These are phyloP conservation scores for Pouteria campechiana DNA, from an alignment of 179 eudicot genomes.

Conservation along the genomic window DNA sequence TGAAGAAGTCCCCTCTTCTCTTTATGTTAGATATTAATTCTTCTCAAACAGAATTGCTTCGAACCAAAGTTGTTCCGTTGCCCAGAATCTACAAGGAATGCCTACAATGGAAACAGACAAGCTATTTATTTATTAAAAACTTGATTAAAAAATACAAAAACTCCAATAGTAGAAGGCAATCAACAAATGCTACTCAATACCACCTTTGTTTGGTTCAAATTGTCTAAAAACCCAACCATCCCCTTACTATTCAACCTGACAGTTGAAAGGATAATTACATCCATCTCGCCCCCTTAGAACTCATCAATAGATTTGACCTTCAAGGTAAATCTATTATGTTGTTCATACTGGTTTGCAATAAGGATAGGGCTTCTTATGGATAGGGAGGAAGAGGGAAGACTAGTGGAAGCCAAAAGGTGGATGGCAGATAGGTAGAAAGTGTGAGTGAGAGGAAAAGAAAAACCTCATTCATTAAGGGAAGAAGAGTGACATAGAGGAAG, in stretches of 20 bases:
- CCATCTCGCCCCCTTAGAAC: conserved; percentile 39
- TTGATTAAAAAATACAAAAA: too few relatives aligned
- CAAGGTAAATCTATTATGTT: conserved; percentile 15
- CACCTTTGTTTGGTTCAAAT: conserved; percentile 18
- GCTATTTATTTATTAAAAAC: too few relatives aligned
- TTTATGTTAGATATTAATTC: conserved; percentile 31
- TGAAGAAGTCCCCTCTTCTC: conserved; percentile 25
- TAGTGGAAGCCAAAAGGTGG: too few relatives aligned
- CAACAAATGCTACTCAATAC: conserved; percentile 41
- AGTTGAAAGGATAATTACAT: conserved; percentile 41
- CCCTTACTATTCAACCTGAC: conserved; percentile 30
- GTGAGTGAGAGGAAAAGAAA: too few relatives aligned
- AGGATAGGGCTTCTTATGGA: too few relatives aligned
- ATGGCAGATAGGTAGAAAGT: too few relatives aligned
- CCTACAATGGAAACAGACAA: conserved; percentile 15
- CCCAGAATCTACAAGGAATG: conserved; percentile 63
- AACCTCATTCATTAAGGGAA: too few relatives aligned
- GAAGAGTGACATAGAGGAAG: too few relatives aligned
- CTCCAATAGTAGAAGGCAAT: too few relatives aligned
- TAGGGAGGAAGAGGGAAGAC: too few relatives aligned
- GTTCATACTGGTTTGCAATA: too few relatives aligned
- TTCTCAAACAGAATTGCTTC: conserved; percentile 26
- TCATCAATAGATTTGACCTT: conserved; percentile 31
- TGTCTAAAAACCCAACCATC: conserved; percentile 19
- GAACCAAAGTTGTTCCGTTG: conserved; percentile 17